Base-by-base conservation (phyloP, 2,329 filamentous ascomycete species). In the Cladobotryum mycophilum region DNA sequence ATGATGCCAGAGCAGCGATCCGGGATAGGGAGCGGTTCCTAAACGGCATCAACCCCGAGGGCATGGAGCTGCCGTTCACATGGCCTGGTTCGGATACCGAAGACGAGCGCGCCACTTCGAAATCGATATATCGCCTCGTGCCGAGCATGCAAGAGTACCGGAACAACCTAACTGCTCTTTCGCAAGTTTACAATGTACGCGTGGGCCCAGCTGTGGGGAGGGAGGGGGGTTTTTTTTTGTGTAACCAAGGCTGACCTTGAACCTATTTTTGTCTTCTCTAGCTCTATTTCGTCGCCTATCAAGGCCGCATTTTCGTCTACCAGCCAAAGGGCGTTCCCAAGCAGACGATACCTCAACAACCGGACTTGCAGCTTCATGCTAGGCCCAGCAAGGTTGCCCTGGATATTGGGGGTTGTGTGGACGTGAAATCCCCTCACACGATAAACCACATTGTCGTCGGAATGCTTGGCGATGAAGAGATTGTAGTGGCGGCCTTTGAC, bases 391-490 rank as follows among this genome's bases (percentile, higher is more conserved):
- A 67, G 54, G 70, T 68, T 18, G 69, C 72, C 1, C 58, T 61
- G 2, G 40, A 56, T 2, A 69, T 79, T 1, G 62, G 65, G 6
- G 85, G 84, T 5, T 74, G 76, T 51, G 70, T 88, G 30, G 76
- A 84, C 51, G 53, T 53, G 0, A 22, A 47, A 1, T 67, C 69
- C 7, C 76, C 79, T 1, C 86, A 91, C 63, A 74, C 77, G 30
- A 76, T 88, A 45, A 92, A 91, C 60, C 79, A 85, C 56, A 69
- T 91, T 14, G 72, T 85, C 11, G 75, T 86, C 22, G 85, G 85
- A 14, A 78, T 86, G 43, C 68, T 92, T 12, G 88, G 88, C 0
- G 69, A 76, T 6, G 72, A 86, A 46, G 88, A 93, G 65, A 78
- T 90, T 30, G 58, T 92, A 5, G 65, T 89, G 4, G 69, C 84